phyloP scores from a whole-genome alignment of 352 stramenopile genomes.

The Globisporangium camurandrum region DNA sequence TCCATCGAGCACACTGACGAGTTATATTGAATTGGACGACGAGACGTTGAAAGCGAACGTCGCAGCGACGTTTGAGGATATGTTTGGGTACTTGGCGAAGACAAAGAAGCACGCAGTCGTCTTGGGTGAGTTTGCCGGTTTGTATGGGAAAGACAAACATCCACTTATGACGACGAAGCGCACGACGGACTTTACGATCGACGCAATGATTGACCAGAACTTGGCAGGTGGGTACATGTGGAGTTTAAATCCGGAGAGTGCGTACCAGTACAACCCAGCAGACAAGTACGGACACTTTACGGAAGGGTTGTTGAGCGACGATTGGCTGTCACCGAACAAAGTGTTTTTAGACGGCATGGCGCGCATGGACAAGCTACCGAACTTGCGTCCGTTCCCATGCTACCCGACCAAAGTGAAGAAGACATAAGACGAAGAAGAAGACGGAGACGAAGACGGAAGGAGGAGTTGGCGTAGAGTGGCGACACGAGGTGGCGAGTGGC shows the following conservation, averaged over 20 bases:
- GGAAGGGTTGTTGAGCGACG: slow-evolving; percentile 52
- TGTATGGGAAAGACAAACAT: slow-evolving; percentile 54
- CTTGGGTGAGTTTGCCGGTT: slow-evolving; percentile 58
- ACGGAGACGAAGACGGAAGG: too few species aligned
- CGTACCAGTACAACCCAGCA: slow-evolving; percentile 68
- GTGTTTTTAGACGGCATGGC: slow-evolving; percentile 52
- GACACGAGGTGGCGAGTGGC: too few species aligned
- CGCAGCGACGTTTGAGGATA: slow-evolving; percentile 53
- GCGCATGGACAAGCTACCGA: slow-evolving; percentile 37
- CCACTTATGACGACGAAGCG: slow-evolving; percentile 48
- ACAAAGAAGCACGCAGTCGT: slow-evolving; percentile 46
- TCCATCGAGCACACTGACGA: slow-evolving; percentile 14
- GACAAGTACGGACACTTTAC: slow-evolving; percentile 55
- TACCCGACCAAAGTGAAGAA: slow-evolving; percentile 13
- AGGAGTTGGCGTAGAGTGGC: too few species aligned
- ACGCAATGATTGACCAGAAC: slow-evolving; percentile 39
- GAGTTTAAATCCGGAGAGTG: slow-evolving; percentile 70
- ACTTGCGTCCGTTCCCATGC: slow-evolving; percentile 67
- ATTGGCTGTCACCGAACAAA: slow-evolving; percentile 65
- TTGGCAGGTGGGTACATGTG: slow-evolving; percentile 75
- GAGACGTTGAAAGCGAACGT: slow-evolving; percentile 43
- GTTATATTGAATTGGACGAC: slow-evolving; percentile 51
- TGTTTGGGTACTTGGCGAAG: slow-evolving; percentile 57
- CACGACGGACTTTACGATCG: slow-evolving; percentile 58
- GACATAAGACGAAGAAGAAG: too few species aligned